phyloP scores from a whole-genome alignment of 495 filamentous ascomycete species.

The Tuber umbilicatum region DNA sequence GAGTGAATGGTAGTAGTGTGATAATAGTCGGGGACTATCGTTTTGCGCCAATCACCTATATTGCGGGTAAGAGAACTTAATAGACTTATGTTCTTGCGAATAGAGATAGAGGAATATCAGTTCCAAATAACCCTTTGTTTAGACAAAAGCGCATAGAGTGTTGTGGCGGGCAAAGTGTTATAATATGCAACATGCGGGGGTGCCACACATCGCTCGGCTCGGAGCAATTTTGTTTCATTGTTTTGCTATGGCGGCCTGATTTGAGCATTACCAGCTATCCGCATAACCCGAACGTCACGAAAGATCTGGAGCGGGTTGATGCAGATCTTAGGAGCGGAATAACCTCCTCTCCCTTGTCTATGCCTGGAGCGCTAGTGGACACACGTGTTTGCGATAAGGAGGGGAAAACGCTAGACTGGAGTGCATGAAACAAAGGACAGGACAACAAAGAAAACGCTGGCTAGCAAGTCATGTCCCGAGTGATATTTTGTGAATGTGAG shows the following conservation, averaged over 20 bases:
- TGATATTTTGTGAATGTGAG: not conserved
- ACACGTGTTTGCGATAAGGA: too few species aligned
- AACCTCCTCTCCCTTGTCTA: too few species aligned
- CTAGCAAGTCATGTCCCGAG: not conserved
- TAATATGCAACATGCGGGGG: not conserved
- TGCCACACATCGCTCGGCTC: not conserved
- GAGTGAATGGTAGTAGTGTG: not conserved
- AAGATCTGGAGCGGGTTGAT: too few species aligned
- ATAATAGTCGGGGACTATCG: not conserved
- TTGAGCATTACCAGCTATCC: not conserved
- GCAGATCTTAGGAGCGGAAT: too few species aligned
- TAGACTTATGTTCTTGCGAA: not conserved
- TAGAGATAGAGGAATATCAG: not conserved
- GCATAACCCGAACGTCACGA: not conserved
- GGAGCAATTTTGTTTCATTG: not conserved
- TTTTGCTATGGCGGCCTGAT: not conserved
- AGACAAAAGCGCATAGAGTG: not conserved
- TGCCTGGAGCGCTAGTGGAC: too few species aligned
- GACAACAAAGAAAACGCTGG: too few species aligned
- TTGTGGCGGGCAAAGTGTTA: not conserved
- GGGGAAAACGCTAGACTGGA: too few species aligned
- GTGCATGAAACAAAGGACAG: too few species aligned
- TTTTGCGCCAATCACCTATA: not conserved
- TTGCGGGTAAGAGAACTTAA: not conserved
- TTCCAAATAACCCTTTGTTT: not conserved